Conservation (phyloP, 345 rosid species). For the Aegle marmelos region DNA sequence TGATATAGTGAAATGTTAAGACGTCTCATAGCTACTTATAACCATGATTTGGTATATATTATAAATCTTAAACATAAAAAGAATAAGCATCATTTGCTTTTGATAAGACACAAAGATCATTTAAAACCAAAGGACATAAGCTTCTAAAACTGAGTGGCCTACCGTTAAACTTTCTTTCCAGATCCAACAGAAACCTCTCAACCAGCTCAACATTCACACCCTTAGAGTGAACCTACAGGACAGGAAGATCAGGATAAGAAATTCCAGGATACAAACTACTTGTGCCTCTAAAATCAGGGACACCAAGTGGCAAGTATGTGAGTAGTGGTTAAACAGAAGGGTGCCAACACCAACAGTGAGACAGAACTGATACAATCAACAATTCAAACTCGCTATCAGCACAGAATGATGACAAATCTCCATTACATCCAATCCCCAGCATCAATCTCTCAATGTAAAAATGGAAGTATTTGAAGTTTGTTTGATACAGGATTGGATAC, state of each 20-base stretch:
- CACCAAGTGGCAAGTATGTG: neutral
- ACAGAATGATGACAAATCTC: conserved; percentile 3
- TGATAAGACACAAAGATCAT: neutral
- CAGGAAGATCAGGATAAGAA: neutral
- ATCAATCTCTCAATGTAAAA: neutral
- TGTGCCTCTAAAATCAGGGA: neutral
- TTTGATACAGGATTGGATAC: neutral
- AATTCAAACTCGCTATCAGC: neutral
- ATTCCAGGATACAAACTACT: neutral
- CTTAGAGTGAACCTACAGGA: conserved; percentile 74
- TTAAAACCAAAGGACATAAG: neutral
- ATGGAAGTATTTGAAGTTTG: neutral
- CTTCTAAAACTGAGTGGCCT: conserved; percentile 2
- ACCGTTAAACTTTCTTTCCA: conserved; percentile 70
- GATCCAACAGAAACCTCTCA: conserved; percentile 65
- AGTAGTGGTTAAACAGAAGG: neutral
- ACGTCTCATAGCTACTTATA: neutral
- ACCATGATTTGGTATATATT: neutral
- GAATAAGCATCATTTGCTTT: neutral
- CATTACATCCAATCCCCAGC: neutral
- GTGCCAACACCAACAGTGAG: neutral
- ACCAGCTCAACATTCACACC: conserved; percentile 71
- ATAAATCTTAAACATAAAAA: neutral
- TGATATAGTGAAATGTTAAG: neutral
- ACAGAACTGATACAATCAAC: neutral